Conservation (phyloP, 305 asterid genomes). For the Fraxinus nigra region DNA sequence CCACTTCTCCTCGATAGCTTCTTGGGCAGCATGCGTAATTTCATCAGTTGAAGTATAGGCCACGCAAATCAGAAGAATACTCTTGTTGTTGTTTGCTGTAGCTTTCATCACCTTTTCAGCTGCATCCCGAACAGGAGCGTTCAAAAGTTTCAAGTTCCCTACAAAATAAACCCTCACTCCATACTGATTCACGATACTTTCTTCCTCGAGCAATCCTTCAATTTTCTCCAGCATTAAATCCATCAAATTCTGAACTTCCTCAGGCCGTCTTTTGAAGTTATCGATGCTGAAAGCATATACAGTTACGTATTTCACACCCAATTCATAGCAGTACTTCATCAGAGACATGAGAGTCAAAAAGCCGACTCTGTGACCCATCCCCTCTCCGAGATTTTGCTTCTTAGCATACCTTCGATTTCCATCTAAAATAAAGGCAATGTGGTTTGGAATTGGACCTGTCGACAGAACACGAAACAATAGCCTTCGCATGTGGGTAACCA, state of each 20-base stretch:
- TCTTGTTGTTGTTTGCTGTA: slow-evolving; percentile 41
- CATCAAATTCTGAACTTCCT: slow-evolving; percentile 61
- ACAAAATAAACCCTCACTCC: slow-evolving; percentile 65
- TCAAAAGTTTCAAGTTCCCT: slow-evolving; percentile 60
- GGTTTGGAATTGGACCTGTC: slow-evolving; percentile 65
- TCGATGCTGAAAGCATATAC: slow-evolving; percentile 80
- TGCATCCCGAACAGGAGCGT: slow-evolving; percentile 45
- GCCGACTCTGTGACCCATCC: slow-evolving; percentile 73
- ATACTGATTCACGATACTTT: slow-evolving; percentile 47
- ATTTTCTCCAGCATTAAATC: slow-evolving; percentile 73
- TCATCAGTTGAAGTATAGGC: slow-evolving; percentile 80
- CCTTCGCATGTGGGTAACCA: slow-evolving; percentile 41
- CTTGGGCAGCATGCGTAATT: slow-evolving; percentile 54
- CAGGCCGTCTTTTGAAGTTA: slow-evolving; percentile 64
- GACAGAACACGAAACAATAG: slow-evolving; percentile 52
- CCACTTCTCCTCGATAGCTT: slow-evolving; percentile 39
- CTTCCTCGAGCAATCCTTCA: slow-evolving; percentile 61
- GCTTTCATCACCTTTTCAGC: slow-evolving; percentile 68
- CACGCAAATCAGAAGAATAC: slow-evolving; percentile 48
- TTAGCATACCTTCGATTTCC: slow-evolving; percentile 70
- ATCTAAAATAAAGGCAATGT: slow-evolving; percentile 66
- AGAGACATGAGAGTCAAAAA: slow-evolving; percentile 58
- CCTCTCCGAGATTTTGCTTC: slow-evolving; percentile 49
- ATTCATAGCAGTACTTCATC: slow-evolving; percentile 69
- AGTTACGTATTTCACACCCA: slow-evolving; percentile 56